Conservation (phyloP, 2,329 filamentous ascomycete species). For the Leptographium flavum region DNA sequence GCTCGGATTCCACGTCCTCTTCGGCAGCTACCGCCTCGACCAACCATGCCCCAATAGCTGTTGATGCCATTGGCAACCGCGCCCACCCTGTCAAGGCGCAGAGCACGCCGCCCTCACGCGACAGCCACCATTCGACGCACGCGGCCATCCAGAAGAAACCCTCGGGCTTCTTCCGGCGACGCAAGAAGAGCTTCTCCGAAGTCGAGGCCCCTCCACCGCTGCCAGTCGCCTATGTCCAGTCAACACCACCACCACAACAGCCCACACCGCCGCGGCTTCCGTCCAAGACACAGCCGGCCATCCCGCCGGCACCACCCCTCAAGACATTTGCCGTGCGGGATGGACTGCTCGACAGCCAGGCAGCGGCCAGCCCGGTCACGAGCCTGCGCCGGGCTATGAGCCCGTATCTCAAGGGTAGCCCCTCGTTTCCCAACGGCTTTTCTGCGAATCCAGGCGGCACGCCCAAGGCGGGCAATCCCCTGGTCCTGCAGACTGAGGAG, state of each 20-base stretch:
- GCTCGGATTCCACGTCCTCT: constrained; percentile 6
- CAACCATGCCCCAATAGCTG: constrained; percentile 18
- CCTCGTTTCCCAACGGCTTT: constrained; percentile 5
- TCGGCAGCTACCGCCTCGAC: constrained; percentile 8
- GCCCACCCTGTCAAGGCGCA: constrained; percentile 30
- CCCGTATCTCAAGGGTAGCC: constrained; percentile 48
- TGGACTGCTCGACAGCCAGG: constrained; percentile 18
- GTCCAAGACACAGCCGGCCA: constrained; percentile 18
- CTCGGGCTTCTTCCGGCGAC: constrained; percentile 83
- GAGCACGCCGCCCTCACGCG: constrained; percentile 35
- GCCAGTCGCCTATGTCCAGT: constrained; percentile 23
- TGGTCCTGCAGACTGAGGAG: not conserved
- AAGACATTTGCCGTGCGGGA: constrained; percentile 18
- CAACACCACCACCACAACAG: not conserved
- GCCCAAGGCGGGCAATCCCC: not conserved
- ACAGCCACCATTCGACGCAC: constrained; percentile 32
- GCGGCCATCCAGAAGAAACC: constrained; percentile 67
- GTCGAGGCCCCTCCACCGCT: constrained; percentile 42
- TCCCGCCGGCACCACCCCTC: constrained; percentile 21
- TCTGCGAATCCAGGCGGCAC: not conserved
- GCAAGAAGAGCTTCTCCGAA: constrained; percentile 80
- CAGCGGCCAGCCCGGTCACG: constrained; percentile 52
- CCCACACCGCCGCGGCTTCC: constrained; percentile 18
- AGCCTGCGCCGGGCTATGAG: constrained; percentile 80
- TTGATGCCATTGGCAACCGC: constrained; percentile 18